phyloP scores from a whole-genome alignment of 2,329 filamentous ascomycete genomes.

The Dactylella cylindrospora region DNA sequence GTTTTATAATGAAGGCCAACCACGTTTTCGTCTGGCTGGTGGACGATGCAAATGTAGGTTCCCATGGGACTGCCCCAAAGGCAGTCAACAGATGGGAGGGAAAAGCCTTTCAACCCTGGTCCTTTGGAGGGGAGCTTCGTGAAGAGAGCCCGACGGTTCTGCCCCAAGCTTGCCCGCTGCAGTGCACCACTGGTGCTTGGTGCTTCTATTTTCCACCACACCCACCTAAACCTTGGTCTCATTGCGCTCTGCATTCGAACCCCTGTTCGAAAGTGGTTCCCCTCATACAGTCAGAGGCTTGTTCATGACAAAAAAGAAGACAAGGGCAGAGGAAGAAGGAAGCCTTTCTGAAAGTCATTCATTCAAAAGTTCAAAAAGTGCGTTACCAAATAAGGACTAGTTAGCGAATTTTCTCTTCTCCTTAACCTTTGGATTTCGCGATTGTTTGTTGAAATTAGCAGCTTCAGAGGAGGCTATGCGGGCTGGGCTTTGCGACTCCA shows the following conservation, averaged over 20 bases:
- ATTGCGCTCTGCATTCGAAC: conserved; percentile 33
- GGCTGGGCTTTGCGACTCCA: conserved; percentile 27
- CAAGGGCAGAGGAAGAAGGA: too few relatives aligned
- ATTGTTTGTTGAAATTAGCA: conserved; percentile 41
- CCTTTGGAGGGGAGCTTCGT: conserved; percentile 1
- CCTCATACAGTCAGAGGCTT: conserved; percentile 24
- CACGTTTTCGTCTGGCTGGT: conserved; percentile 39
- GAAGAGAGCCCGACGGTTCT: too few relatives aligned
- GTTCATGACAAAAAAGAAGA: conserved; percentile 42
- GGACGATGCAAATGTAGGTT: conserved; percentile 14
- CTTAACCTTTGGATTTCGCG: conserved; percentile 36
- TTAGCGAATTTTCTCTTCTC: conserved; percentile 4
- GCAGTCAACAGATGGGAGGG: conserved; percentile 1
- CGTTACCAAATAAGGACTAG: conserved; percentile 15
- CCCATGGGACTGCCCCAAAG: conserved; percentile 20
- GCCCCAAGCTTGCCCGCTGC: too few relatives aligned
- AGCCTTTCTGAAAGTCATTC: conserved; percentile 17
- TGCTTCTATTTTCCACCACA: too few relatives aligned
- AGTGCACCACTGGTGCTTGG: too few relatives aligned
- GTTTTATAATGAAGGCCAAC: conserved; percentile 25
- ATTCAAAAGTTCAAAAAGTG: conserved; percentile 6
- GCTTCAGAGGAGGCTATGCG: conserved; percentile 37
- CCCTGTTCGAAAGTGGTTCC: conserved; percentile 34
- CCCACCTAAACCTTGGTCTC: conserved; percentile 17
- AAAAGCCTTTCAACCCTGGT: conserved; percentile 1